Conservation (phyloP, 1,284 basidiomycete species). For the Athelia psychrophila region DNA sequence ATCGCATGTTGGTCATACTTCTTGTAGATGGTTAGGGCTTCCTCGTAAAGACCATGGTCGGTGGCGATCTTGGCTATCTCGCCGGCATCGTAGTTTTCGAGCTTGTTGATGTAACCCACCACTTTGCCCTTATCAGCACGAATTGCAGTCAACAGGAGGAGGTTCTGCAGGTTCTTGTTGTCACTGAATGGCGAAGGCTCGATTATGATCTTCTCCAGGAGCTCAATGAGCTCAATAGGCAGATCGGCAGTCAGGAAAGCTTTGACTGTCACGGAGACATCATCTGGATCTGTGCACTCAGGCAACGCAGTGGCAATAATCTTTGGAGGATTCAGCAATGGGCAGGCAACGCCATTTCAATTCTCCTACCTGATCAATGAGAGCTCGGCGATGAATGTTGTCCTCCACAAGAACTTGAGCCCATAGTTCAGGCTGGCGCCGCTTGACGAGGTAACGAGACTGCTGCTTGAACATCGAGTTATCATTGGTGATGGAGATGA, state of each 20-base stretch:
- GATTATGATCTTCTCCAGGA: constrained; percentile 98
- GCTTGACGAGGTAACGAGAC: constrained; percentile 96
- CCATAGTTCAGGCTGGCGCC: constrained; percentile 96
- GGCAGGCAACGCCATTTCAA: constrained; percentile 1
- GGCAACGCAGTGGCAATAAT: constrained; percentile 94
- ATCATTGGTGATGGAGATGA: constrained; percentile 97
- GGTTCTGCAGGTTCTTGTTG: constrained; percentile 93
- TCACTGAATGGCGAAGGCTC: constrained; percentile 98
- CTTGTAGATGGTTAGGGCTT: constrained; percentile 95
- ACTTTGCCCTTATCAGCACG: constrained; percentile 99
- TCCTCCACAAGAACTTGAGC: constrained; percentile 89
- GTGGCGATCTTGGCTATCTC: constrained; percentile 98
- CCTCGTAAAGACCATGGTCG: constrained; percentile 95
- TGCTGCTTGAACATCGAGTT: constrained; percentile 99
- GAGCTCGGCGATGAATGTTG: constrained; percentile 89
- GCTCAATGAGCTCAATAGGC: constrained; percentile 95
- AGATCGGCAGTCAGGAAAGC: constrained; percentile 98
- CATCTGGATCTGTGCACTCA: constrained; percentile 97
- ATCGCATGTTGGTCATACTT: constrained; percentile 93
- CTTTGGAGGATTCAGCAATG: constrained; percentile 31
- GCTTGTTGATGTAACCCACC: constrained; percentile 96
- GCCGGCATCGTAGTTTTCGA: constrained; percentile 91
- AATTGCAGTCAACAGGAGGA: constrained; percentile 94
- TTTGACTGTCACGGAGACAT: constrained; percentile 98
- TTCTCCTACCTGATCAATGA: constrained; percentile 84